A percentile compares a stretch with the other conserved stretches of the same genome.
Conservation (phyloP, 352 stramenopile genomes). For the Blastocystis sp. region DNA sequence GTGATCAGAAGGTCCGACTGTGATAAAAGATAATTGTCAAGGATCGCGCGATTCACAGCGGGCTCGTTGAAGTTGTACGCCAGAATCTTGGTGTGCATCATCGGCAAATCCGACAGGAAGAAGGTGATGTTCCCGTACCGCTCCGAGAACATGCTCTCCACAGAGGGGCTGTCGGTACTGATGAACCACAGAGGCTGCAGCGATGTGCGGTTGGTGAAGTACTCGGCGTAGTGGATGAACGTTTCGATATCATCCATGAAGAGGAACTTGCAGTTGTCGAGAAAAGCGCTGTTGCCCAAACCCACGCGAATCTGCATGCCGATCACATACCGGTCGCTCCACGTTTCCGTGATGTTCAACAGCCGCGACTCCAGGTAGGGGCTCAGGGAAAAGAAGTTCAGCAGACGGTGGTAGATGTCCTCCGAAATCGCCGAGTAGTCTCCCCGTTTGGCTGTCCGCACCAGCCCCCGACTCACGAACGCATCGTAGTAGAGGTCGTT, state of each 20-base stretch:
- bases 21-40: conserved; percentile 59
- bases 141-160: conserved; percentile 22
- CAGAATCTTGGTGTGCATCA: conserved; percentile 36
- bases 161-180: conserved; percentile 34
- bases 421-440: conserved; percentile 9
- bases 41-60: conserved; percentile 32
- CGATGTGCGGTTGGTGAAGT: conserved; percentile 42
- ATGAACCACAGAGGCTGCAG: conserved; percentile 42
- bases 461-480: conserved; percentile 26
- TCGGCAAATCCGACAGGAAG: conserved; percentile 1
- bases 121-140: neutral
- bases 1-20: conserved; percentile 39
- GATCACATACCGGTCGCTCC: conserved; percentile 45
- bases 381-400: conserved; percentile 52
- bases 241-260: conserved; percentile 25
- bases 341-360: neutral
- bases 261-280: conserved; percentile 65
- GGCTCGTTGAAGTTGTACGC: conserved; percentile 43
- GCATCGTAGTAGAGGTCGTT: conserved; percentile 54
- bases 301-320: conserved; percentile 59
- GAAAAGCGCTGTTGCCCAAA: conserved; percentile 56
- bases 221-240: conserved; percentile 59
- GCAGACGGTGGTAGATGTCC: conserved; percentile 53
- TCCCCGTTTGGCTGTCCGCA: conserved; percentile 41
- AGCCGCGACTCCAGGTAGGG: neutral